Evolutionary conservation across 2,329 filamentous ascomycete genomes (phyloP), one percentile per base, ranked within the genome.

Genomic region (Paecilomyces variotii): DNA sequence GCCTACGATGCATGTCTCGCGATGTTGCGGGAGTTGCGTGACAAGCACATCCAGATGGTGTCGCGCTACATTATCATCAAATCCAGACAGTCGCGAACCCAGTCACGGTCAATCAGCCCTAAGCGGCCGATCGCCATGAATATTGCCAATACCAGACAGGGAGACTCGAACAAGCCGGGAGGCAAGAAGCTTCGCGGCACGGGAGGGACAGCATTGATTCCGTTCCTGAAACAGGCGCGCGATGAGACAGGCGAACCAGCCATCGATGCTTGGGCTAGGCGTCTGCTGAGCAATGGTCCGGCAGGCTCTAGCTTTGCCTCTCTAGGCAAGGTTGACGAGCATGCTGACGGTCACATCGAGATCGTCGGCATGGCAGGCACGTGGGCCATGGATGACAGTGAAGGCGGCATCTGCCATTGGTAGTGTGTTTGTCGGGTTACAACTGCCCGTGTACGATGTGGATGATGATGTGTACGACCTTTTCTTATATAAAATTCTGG

Each of bases 1-100:
- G 90, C 94, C 0, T 99, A 93, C 73, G 94, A 99, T 68, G 91
- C 91, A 5, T 96, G 91, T 70, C 80, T 99, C 6, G 87, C 86
- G 25, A 90, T 91, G 74, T 79, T 97, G 51, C 84, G 86, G 10
- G 79, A 82, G 24, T 87, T 97, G 69, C 87, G 92, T 60, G 92
- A 97, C 75, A 96, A 92, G 73, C 94, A 99, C 73, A 96, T 99
- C 67, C 89, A 91, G 72, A 93, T 99, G 66, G 94, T 99, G 19
- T 91, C 91, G 3, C 88, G 94, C 49, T 99, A 97, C 78, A 96
- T 99, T 73, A 89, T 99, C 67, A 80, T 94, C 64, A 92, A 93
- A 52, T 92, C 90, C 1, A 86, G 89, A 26, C 88, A 93, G 73
- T 84, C 86, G 5, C 82, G 87, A 56, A 84, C 83, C 0, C 78